Conservation (phyloP, 1,139 yeast species). For the Geotrichum aggregatum region DNA sequence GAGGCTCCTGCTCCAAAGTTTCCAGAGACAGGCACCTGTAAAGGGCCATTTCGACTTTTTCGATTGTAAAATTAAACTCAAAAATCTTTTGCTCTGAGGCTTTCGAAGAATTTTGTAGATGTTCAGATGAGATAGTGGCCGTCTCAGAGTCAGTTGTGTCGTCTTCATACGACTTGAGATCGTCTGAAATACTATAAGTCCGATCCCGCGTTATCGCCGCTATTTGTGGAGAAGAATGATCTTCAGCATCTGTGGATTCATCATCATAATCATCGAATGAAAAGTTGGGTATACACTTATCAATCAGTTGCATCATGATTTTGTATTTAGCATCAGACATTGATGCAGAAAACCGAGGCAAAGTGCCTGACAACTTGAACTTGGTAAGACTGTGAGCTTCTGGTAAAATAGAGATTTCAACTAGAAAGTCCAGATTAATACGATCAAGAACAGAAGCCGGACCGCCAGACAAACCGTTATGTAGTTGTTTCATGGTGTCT, state of each 20-base stretch:
- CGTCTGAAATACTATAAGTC: neutral
- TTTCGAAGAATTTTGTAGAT: neutral
- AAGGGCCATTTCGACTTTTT: conserved; percentile 57
- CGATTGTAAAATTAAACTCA: conserved; percentile 69
- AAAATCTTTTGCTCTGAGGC: conserved; percentile 53
- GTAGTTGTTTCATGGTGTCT: conserved; percentile 55
- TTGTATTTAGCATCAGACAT: conserved; percentile 88
- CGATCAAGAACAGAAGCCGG: conserved; percentile 67
- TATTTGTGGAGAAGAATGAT: neutral
- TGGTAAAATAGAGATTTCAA: conserved; percentile 83
- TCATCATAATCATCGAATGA: conserved; percentile 35
- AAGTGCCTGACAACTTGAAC: conserved; percentile 68
- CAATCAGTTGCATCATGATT: conserved; percentile 72
- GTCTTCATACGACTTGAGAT: conserved; percentile 7
- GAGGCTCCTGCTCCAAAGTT: conserved; percentile 58
- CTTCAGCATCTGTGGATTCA: conserved; percentile 22
- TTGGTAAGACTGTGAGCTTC: conserved; percentile 70
- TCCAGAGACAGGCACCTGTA: conserved; percentile 62
- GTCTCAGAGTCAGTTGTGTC: conserved; percentile 6
- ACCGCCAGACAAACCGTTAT: conserved; percentile 30
- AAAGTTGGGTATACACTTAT: conserved; percentile 63
- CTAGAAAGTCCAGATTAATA: conserved; percentile 62
- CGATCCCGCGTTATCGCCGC: conserved; percentile 7
- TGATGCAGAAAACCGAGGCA: conserved; percentile 69
- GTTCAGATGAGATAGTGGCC: neutral